Conservation (phyloP, 2,329 filamentous ascomycete species). For the Aspergillus glaucus region DNA sequence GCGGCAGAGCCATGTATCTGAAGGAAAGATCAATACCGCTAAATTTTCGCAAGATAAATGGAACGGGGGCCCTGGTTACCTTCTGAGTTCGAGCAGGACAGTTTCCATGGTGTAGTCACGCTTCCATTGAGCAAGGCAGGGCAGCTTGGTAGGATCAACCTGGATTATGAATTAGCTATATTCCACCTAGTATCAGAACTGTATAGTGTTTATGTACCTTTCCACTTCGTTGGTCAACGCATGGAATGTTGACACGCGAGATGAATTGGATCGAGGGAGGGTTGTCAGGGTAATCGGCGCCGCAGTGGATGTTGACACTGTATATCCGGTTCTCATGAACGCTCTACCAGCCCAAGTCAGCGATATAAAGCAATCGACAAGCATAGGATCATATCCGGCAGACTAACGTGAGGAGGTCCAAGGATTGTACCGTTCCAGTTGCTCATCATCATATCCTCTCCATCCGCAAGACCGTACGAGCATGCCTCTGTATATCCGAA, state of each 20-base stretch:
- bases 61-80: slow-evolving; percentile 44
- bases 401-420: slow-evolving; percentile 83
- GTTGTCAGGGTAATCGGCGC: slow-evolving; percentile 76
- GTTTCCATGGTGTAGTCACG: slow-evolving; percentile 93
- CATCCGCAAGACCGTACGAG: slow-evolving; percentile 91
- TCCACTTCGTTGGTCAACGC: slow-evolving; percentile 74
- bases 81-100: slow-evolving; percentile 76
- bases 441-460: slow-evolving; percentile 91
- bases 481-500: slow-evolving; percentile 64
- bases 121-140: slow-evolving; percentile 85
- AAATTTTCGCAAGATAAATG: neutral
- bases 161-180: slow-evolving; percentile 25
- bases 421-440: slow-evolving; percentile 99
- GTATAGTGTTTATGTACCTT: slow-evolving; percentile 45
- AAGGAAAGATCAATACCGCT: neutral
- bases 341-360: slow-evolving; percentile 52
- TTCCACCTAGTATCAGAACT: no score
- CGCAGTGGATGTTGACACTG: slow-evolving; percentile 94
- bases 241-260: slow-evolving; percentile 93
- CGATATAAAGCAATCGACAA: slow-evolving; percentile 1
- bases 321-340: slow-evolving; percentile 99
- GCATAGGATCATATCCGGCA: neutral
- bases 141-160: slow-evolving; percentile 77
- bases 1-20: slow-evolving; percentile 86
- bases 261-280: slow-evolving; percentile 89